Percentiles rank a stretch among this genome's conserved stretches.
Conservation (phyloP, 108 stramenopile species). For the Skeletonema potamos region DNA sequence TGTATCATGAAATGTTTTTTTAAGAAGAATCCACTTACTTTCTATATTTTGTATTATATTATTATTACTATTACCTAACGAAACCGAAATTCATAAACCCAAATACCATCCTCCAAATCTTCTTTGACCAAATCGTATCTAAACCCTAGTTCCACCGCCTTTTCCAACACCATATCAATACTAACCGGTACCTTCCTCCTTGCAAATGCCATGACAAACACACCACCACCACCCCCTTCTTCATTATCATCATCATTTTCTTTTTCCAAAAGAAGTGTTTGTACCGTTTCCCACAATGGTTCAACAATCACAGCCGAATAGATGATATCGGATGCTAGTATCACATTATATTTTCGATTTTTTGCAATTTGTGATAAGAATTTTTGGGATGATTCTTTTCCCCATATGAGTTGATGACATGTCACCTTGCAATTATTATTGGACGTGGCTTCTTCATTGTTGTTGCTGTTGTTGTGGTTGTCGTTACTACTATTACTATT, state of each 20-base stretch:
- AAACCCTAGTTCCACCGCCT: conserved; percentile 43
- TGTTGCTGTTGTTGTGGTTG: background rate
- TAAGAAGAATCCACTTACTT: too few species aligned
- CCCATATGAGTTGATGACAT: conserved; percentile 54
- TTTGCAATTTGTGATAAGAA: conserved; percentile 20
- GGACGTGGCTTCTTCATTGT: background rate
- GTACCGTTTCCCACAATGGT: conserved; percentile 64
- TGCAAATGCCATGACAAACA: conserved; percentile 66
- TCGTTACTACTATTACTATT: background rate
- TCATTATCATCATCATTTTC: too few species aligned
- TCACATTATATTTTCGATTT: conserved; percentile 43
- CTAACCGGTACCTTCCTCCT: conserved; percentile 57
- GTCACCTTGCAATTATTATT: too few species aligned
- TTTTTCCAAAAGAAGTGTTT: conserved; percentile 36
- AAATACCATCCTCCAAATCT: conserved; percentile 44
- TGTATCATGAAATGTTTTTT: too few species aligned
- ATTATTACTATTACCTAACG: background rate
- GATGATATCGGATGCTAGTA: conserved; percentile 68
- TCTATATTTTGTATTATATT: too few species aligned
- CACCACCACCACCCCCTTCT: too few species aligned
- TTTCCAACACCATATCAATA: conserved; percentile 52
- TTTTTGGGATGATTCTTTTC: conserved; percentile 23
- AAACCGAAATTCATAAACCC: conserved; percentile 46
- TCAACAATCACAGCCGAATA: conserved; percentile 54
- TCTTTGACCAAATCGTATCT: conserved; percentile 45